Conservation (phyloP, 1,284 basidiomycete species). For the Hemileia vastatrix region DNA sequence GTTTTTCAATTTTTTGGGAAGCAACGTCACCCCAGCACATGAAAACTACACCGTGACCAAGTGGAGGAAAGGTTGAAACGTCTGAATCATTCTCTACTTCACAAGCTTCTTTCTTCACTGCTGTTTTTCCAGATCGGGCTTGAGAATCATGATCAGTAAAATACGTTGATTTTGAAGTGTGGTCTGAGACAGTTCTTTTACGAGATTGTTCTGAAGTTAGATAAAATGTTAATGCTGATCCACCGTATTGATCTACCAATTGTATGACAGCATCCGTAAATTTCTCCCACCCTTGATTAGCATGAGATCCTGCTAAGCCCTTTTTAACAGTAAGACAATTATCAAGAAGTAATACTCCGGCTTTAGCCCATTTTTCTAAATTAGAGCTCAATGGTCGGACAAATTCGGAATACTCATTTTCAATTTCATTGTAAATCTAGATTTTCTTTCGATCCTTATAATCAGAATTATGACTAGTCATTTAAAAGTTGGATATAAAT, state of each 20-base stretch:
- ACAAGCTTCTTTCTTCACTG: neutral
- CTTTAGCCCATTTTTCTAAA: conserved; percentile 9
- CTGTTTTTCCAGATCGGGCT: neutral
- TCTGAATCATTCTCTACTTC: too few relatives aligned
- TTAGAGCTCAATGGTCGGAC: conserved; percentile 3
- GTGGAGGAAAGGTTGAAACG: too few relatives aligned
- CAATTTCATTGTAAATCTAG: conserved; percentile 17
- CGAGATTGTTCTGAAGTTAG: neutral
- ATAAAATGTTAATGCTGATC: neutral
- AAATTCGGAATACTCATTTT: conserved; percentile 7
- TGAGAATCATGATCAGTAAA: neutral
- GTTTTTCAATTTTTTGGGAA: neutral
- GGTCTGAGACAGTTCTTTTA: neutral
- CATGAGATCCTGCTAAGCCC: neutral
- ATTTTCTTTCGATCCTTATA: neutral
- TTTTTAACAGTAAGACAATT: conserved; percentile 4
- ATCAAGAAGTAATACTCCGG: conserved; percentile 10
- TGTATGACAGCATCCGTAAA: conserved; percentile 1
- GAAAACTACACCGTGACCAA: conserved; percentile 5
- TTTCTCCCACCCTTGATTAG: conserved; percentile 3
- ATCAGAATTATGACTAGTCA: too few relatives aligned
- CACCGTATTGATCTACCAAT: conserved; percentile 2
- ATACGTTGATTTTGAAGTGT: neutral
- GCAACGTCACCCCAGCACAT: conserved; percentile 15
- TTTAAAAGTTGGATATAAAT: too few relatives aligned